Conservation (phyloP, 345 rosid genomes). For the Camelina hispida region DNA sequence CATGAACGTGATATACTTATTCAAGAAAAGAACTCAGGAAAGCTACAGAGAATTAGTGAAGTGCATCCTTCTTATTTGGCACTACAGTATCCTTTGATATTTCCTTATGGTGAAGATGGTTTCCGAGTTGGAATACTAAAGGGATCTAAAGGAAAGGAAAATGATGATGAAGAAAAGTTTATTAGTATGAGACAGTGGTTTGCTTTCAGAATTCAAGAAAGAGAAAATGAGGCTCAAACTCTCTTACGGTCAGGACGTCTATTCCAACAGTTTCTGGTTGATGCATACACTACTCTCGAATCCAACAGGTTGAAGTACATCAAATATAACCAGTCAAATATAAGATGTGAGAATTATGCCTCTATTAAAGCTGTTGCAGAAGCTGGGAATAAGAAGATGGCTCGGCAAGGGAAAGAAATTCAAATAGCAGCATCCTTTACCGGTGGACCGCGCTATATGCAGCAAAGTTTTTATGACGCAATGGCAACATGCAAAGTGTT, state of each 20-base stretch:
- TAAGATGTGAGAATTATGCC: background rate
- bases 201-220: background rate
- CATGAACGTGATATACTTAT: background rate
- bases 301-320: background rate
- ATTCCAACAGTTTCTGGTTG: background rate
- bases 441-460: background rate
- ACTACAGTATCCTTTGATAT: background rate
- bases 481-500: too few species aligned
- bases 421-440: background rate
- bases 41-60: background rate
- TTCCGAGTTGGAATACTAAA: too few species aligned
- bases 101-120: background rate
- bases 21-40: background rate
- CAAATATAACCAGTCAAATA: background rate
- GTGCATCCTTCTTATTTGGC: background rate
- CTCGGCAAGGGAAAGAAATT: background rate
- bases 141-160: background rate
- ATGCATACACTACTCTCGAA: background rate
- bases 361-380: background rate
- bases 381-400: background rate
- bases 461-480: too few species aligned
- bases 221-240: background rate
- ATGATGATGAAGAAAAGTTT: too few species aligned
- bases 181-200: background rate
- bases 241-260: background rate